phyloP scores from a whole-genome alignment of 2,329 filamentous ascomycete species.

The Eutypella sp. region DNA sequence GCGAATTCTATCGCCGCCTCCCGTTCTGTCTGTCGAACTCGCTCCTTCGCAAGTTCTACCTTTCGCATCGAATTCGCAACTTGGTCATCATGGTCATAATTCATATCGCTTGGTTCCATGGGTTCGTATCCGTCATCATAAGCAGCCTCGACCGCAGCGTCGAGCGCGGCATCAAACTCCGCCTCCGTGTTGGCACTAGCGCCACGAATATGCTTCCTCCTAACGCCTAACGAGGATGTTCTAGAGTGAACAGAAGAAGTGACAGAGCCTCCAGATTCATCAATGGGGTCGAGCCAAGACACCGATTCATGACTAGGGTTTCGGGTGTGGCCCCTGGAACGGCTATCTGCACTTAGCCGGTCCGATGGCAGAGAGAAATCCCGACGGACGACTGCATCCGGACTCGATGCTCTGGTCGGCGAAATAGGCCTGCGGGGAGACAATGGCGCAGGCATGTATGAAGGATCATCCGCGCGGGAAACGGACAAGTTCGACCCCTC shows the following conservation, averaged over 20 bases:
- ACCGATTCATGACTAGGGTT: conserved; percentile 73
- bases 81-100: conserved; percentile 31
- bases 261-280: conserved; percentile 80
- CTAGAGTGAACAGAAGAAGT: conserved; percentile 77
- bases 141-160: conserved; percentile 92
- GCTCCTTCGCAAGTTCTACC: conserved; percentile 71
- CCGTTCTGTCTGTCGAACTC: conserved; percentile 66
- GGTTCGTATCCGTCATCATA: conserved; percentile 90
- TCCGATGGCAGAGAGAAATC: conserved; percentile 29
- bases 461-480: conserved; percentile 47
- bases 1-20: conserved; percentile 61
- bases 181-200: conserved; percentile 72
- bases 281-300: conserved; percentile 91
- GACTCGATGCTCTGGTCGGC: conserved; percentile 29
- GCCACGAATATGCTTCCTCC: conserved; percentile 64
- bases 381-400: conserved; percentile 29
- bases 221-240: conserved; percentile 63
- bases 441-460: conserved; percentile 66
- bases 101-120: conserved; percentile 44
- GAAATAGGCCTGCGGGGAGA: conserved; percentile 59
- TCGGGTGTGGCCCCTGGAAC: conserved; percentile 38
- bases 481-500: conserved; percentile 32
- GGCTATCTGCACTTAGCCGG: conserved; percentile 16
- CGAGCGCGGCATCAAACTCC: conserved; percentile 89
- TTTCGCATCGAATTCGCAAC: conserved; percentile 55